Evolutionary conservation across 169 alveolate genomes (phyloP).

Genomic region (Plasmodium relictum): DNA sequence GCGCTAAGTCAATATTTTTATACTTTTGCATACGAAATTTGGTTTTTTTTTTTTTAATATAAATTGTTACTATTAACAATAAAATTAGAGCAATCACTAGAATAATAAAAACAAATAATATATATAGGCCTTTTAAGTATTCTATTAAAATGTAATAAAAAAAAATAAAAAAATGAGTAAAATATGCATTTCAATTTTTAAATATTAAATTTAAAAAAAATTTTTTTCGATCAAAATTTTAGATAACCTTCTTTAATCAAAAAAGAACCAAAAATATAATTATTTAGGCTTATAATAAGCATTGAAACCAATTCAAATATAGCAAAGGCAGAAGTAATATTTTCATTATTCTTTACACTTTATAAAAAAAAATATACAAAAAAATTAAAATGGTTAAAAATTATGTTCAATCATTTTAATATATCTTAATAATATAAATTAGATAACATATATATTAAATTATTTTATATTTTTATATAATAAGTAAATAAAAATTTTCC

Average conservation of each 20-base stretch:
- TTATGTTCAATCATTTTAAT: neutral
- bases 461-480: neutral
- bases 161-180: neutral
- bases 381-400: neutral
- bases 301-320: constrained; percentile 69
- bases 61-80: constrained; percentile 39
- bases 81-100: constrained; percentile 52
- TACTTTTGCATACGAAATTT: constrained; percentile 2
- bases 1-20: constrained; percentile 30
- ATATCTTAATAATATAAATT: neutral
- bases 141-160: constrained; percentile 19
- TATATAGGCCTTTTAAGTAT: constrained; percentile 56
- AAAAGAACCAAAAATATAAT: constrained; percentile 70
- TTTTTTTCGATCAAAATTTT: neutral
- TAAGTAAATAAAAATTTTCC: neutral
- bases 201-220: neutral
- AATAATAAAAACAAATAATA: constrained; percentile 43
- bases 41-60: constrained; percentile 11
- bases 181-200: neutral
- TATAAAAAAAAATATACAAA: neutral
- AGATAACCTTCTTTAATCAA: constrained; percentile 40
- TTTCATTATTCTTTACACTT: constrained; percentile 69
- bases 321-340: constrained; percentile 72
- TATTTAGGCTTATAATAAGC: constrained; percentile 62
- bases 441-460: neutral